Base-by-base conservation (phyloP, 2,329 filamentous ascomycete species). In the Penicillium sp. region DNA sequence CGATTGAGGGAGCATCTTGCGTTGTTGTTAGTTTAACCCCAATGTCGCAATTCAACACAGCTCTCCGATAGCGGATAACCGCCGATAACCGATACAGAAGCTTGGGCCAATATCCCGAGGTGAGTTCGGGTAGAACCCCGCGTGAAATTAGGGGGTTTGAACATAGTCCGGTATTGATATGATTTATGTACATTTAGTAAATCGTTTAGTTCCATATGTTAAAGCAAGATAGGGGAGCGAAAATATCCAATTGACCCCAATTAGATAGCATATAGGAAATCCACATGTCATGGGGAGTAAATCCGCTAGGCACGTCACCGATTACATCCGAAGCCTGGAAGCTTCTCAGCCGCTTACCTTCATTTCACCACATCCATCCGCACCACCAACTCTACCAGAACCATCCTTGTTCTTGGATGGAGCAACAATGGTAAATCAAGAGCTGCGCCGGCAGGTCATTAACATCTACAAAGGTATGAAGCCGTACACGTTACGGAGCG, bases 401-500 rank as follows among this genome's bases (percentile, higher is more conserved):
- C 33, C n/a, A 12, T 25, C 12, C 11, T 16, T 22, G 16, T 28
- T 36, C 30, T 38, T 43, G 46, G 5, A 58, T 56, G 57, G 26
- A 54, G n/a, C 53, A 44, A 63, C 31, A 42, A 74, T 74, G 69
- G 72, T 76, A 57, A 87, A 83, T 61, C 75, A 78, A 2, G 76
- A 83, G 57, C 81, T 97, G 28, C 85, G 91, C 52, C 80, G 84
- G 57, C 85, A 94, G 70, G 92, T 96, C 43, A 89, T 96, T 61
- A 82, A 83, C 36, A 84, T 96, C 56, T 97, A 96, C 79, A 97
- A 96, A 85, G 89, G 91, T 90, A 69, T 42, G 55, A 22, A 33
- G 14, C 22, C 22, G 30, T 22, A 17, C n/a, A 4, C 25, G 14
- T 17, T 31, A 31, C 17, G 7, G 9, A 17, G 14, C 17, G 33